A percentile compares a stretch with the other conserved stretches of the same genome.
phyloP scores from a whole-genome alignment of 768 basidiomycete genomes.

The Naganishia kalamii region DNA sequence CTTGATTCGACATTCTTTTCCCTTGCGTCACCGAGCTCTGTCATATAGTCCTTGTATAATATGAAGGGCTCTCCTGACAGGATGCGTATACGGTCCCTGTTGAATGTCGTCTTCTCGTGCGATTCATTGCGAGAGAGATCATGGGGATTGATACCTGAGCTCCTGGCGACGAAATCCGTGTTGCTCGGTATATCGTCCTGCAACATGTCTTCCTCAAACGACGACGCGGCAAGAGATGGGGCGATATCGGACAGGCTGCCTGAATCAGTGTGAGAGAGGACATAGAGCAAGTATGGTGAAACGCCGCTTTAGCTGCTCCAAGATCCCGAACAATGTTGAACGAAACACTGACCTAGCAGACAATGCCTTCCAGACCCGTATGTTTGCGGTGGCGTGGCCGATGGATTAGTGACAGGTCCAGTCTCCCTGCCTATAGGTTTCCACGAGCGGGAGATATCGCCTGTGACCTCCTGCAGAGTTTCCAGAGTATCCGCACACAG shows the following conservation, averaged over 20 bases:
- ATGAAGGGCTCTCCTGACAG: constrained; percentile 61
- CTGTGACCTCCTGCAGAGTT: background rate
- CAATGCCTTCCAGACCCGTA: background rate
- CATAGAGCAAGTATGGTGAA: background rate
- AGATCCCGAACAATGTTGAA: too few relatives aligned
- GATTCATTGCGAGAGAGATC: background rate
- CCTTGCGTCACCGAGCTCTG: background rate
- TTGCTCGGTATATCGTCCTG: constrained; percentile 85
- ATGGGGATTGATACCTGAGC: constrained; percentile 49
- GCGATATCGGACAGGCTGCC: constrained; percentile 4
- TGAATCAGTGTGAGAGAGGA: constrained; percentile 49
- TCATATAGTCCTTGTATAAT: constrained; percentile 60
- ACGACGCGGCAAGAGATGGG: background rate
- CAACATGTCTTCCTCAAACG: constrained; percentile 74
- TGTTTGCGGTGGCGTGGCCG: background rate
- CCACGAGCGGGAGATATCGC: background rate
- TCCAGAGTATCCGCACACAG: constrained; percentile 3
- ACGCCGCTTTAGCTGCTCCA: background rate
- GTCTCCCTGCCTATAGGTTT: too few relatives aligned
- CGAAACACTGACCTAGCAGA: background rate
- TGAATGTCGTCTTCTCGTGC: constrained; percentile 50
- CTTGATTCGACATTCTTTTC: background rate
- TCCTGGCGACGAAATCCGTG: constrained; percentile 74
- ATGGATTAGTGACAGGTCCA: background rate
- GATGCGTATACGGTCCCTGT: constrained; percentile 80